Evolutionary conservation across 2,329 filamentous ascomycete species (phyloP).

Genomic region (Chrysoporthe austroafricana): DNA sequence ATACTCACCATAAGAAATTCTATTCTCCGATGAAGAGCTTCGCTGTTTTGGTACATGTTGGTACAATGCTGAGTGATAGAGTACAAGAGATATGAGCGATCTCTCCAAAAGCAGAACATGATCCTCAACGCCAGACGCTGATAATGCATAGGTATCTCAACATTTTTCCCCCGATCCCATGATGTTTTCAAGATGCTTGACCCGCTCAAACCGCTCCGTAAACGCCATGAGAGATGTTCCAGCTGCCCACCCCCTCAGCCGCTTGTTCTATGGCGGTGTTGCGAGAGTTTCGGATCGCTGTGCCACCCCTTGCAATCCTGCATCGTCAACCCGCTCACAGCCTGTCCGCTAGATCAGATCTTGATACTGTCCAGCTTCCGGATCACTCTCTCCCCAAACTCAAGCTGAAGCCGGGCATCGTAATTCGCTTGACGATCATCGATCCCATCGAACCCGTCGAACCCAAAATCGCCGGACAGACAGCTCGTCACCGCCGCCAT

Average conservation of each 20-base stretch:
- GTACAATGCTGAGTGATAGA: not conserved
- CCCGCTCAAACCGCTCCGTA: not conserved
- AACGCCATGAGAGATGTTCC: not conserved
- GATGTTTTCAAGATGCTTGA: not conserved
- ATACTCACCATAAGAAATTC: not conserved
- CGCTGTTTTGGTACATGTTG: not conserved
- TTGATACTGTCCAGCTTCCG: constrained; percentile 15
- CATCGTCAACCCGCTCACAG: not conserved
- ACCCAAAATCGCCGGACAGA: constrained; percentile 20
- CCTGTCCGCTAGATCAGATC: not conserved
- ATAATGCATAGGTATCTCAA: constrained; percentile 1
- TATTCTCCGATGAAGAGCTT: not conserved
- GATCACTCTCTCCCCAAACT: constrained; percentile 21
- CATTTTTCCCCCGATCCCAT: not conserved
- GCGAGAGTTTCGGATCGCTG: too few species aligned
- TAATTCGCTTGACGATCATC: constrained; percentile 12
- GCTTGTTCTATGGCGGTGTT: too few species aligned
- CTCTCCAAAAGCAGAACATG: not conserved
- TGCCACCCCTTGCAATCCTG: not conserved
- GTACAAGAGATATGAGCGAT: not conserved
- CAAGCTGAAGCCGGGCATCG: constrained; percentile 18
- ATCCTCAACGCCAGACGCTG: constrained; percentile 5
- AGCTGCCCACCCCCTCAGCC: not conserved
- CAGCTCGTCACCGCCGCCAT: constrained; percentile 20
- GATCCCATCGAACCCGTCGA: not conserved